Base-by-base conservation (phyloP, 257 asterid genomes). In the Penstemon barbatus region DNA sequence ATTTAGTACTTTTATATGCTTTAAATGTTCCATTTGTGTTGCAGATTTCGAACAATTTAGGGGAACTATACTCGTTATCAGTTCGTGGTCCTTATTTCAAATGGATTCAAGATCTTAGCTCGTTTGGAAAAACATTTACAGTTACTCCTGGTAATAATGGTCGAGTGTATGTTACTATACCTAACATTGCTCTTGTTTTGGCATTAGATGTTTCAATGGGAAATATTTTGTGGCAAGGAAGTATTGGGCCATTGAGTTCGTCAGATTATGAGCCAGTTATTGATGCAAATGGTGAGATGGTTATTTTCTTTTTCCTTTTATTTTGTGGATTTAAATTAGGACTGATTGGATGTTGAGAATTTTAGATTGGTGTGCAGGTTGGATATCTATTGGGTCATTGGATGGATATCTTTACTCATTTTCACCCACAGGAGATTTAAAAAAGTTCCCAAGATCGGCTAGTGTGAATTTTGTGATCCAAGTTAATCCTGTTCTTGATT, bases 311-410 rank as follows among this genome's bases (percentile, higher is more conserved):
- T 54, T 5, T 55, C 19, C 45, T 19, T 40, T n/a, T 52, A 8
- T 5, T 9, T 67, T 39, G 5, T 53, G 9, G 15, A 9, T 6
- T 42, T 12, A 8, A 37, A 7, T 49, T 12, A 36, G 46, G 19
- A 62, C 48, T 63, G 45, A 12, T 40, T 45, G 60, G 54, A 8
- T 68, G 18, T 65, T 68, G 59, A 37, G 52, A 6, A 57, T 42
- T 10, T 57, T 59, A 51, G 63, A 36, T 65, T 71, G 76, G 69
- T 76, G 77, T 57, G 68, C 85, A 94, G 97, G 99, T 51, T 94
- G 99, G 99, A 81, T 94, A 82, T 89, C 96, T 39, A 75, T 84
- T 61, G 97, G 99, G 43, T 94, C 99, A 6, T 73, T 91, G 84
- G 97, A 94, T 49, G 97, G 99, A 19, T 85, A 68, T 73, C 85